phyloP scores from a whole-genome alignment of 345 rosid genomes.

The Euphorbia tirucalli region DNA sequence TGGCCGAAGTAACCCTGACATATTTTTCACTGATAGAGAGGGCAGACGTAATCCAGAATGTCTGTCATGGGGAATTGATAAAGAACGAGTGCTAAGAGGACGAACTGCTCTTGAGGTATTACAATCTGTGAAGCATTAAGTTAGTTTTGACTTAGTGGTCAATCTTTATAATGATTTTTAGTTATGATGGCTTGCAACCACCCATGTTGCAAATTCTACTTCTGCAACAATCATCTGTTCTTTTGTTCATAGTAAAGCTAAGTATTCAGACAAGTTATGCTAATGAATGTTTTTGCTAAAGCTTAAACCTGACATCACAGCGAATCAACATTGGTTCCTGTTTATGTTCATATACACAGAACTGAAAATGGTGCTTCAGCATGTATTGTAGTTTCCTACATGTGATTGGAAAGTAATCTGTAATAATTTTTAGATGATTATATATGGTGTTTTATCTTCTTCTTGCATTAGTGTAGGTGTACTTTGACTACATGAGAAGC shows the following conservation, averaged over 20 bases:
- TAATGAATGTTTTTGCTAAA: neutral
- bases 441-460: slow-evolving; percentile 10
- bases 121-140: slow-evolving; percentile 16
- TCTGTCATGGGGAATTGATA: slow-evolving; percentile 97
- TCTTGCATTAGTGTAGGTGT: slow-evolving; percentile 54
- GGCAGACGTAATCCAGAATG: slow-evolving; percentile 96
- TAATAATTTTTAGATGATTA: neutral
- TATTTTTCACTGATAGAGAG: slow-evolving; percentile 94
- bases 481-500: slow-evolving; percentile 97
- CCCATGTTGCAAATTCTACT: neutral
- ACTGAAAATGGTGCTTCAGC: slow-evolving; percentile 2
- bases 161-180: neutral
- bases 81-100: slow-evolving; percentile 86
- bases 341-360: neutral
- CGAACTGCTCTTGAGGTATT: slow-evolving; percentile 91
- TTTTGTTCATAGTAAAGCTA: slow-evolving; percentile 9
- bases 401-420: slow-evolving; percentile 4
- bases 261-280: slow-evolving; percentile 3
- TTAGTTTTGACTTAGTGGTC: neutral
- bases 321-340: neutral
- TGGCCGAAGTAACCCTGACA: slow-evolving; percentile 86
- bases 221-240: neutral
- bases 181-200: slow-evolving; percentile 10
- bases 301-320: neutral
- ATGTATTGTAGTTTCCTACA: slow-evolving; percentile 5